Evolutionary conservation across 306 rosid species (phyloP).

Genomic region (Carpinus viminea): DNA sequence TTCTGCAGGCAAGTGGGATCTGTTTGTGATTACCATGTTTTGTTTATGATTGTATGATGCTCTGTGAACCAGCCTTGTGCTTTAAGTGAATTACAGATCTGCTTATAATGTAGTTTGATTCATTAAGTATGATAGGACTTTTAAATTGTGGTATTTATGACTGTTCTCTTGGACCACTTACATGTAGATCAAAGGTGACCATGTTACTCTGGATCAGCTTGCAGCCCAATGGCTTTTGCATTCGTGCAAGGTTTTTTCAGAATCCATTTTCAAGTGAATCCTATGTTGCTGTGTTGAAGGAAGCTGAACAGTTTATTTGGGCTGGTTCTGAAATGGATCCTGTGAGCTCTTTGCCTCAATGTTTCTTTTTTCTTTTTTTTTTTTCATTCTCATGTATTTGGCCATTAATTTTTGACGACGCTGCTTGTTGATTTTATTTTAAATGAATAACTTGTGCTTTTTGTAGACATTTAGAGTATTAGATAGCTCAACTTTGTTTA

Average conservation of each 20-base stretch:
- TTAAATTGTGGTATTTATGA: not conserved
- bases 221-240: constrained; percentile 71
- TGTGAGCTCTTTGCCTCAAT: constrained; percentile 48
- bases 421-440: no score
- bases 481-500: no score
- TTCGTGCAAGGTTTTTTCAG: constrained; percentile 54
- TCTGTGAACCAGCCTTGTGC: not conserved
- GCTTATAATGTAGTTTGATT: not conserved
- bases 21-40: no score
- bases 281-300: constrained; percentile 53
- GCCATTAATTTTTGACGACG: no score
- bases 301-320: constrained; percentile 96
- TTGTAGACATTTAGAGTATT: no score
- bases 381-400: no score
- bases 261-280: constrained; percentile 60
- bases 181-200: constrained; percentile 75
- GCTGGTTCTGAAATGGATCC: constrained; percentile 95
- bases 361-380: not conserved
- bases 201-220: constrained; percentile 58
- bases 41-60: not conserved
- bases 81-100: not conserved
- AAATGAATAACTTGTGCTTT: no score
- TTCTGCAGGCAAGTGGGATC: not conserved
- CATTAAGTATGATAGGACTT: constrained; percentile 5
- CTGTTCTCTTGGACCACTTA: constrained; percentile 36